Percentiles rank a stretch among this genome's conserved stretches.
These are phyloP conservation scores for Thoreauomyces humboldtii DNA, from an alignment of 192 early-diverging fungal species.

Conservation along the genomic window DNA sequence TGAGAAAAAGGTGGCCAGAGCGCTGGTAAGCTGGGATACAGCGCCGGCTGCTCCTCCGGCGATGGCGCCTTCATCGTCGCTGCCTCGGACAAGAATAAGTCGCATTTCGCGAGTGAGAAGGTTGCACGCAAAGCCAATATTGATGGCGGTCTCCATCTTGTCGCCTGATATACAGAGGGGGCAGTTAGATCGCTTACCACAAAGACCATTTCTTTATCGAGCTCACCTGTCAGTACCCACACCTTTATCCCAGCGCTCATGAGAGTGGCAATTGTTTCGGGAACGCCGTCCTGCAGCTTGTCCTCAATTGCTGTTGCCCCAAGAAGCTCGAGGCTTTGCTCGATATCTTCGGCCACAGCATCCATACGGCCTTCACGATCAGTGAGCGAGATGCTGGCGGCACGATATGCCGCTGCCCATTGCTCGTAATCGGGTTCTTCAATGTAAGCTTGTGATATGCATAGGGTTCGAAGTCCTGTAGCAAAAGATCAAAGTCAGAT, in stretches of 20 bases:
- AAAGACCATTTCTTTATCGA: not conserved
- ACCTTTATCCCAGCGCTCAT: constrained; percentile 86
- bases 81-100: constrained; percentile 68
- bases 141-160: constrained; percentile 97
- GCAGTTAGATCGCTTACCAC: not conserved
- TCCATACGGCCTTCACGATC: constrained; percentile 83
- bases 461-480: constrained; percentile 74
- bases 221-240: constrained; percentile 88
- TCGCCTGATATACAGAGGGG: constrained; percentile 44
- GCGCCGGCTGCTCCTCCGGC: constrained; percentile 51
- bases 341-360: constrained; percentile 73
- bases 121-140: constrained; percentile 95
- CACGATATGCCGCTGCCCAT: constrained; percentile 71
- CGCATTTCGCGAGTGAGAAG: constrained; percentile 81
- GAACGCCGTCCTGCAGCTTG: constrained; percentile 95
- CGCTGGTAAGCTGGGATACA: constrained; percentile 64
- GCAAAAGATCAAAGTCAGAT: constrained; percentile 31
- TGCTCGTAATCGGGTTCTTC: constrained; percentile 64
- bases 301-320: constrained; percentile 99
- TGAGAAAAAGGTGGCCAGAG: constrained; percentile 57
- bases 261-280: constrained; percentile 84
- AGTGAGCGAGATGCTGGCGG: constrained; percentile 69
- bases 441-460: constrained; percentile 74
- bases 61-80: constrained; percentile 10
- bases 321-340: constrained; percentile 73